Conservation (phyloP, 1,139 yeast species). For the Lodderomyces jiufengensis region DNA sequence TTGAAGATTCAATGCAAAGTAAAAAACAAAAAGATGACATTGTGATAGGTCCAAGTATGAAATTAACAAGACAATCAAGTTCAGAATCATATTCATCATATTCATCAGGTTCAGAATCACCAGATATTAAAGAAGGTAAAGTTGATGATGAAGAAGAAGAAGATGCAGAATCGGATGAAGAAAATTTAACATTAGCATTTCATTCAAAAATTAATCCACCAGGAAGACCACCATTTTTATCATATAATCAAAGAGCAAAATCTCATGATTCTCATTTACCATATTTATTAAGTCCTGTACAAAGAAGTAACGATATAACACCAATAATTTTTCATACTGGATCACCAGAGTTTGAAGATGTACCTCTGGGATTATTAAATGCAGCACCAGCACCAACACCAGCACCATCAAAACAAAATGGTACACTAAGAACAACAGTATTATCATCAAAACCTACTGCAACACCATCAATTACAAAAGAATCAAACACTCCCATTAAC, state of each 20-base stretch:
- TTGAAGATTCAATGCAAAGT: slow-evolving; percentile 35
- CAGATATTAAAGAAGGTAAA: slow-evolving; percentile 10
- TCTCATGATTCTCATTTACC: slow-evolving; percentile 46
- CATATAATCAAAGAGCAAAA: slow-evolving; percentile 33
- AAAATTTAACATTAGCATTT: slow-evolving; percentile 52
- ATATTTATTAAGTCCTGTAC: slow-evolving; percentile 14
- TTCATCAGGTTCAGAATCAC: slow-evolving; percentile 11
- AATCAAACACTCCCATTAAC: too few relatives aligned
- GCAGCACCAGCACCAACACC: slow-evolving; percentile 17
- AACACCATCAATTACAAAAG: too few relatives aligned
- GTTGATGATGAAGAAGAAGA: slow-evolving; percentile 17
- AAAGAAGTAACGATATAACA: slow-evolving; percentile 20
- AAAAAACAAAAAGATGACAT: slow-evolving; percentile 16
- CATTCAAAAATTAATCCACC: slow-evolving; percentile 40
- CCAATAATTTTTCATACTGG: slow-evolving; percentile 26
- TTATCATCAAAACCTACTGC: not conserved
- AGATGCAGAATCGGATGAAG: slow-evolving; percentile 36
- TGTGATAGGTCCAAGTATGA: slow-evolving; percentile 19
- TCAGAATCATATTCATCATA: slow-evolving; percentile 9
- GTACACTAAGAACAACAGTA: slow-evolving; percentile 2
- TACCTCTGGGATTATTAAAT: slow-evolving; percentile 37
- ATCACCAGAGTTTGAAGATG: slow-evolving; percentile 40
- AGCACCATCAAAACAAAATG: slow-evolving; percentile 1
- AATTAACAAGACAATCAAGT: slow-evolving; percentile 2
- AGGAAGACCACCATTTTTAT: slow-evolving; percentile 35